Percentiles rank a stretch among this genome's conserved stretches.
Evolutionary conservation across 192 early-diverging fungal genomes (phyloP).

Genomic region (Gonapodya prolifera): DNA sequence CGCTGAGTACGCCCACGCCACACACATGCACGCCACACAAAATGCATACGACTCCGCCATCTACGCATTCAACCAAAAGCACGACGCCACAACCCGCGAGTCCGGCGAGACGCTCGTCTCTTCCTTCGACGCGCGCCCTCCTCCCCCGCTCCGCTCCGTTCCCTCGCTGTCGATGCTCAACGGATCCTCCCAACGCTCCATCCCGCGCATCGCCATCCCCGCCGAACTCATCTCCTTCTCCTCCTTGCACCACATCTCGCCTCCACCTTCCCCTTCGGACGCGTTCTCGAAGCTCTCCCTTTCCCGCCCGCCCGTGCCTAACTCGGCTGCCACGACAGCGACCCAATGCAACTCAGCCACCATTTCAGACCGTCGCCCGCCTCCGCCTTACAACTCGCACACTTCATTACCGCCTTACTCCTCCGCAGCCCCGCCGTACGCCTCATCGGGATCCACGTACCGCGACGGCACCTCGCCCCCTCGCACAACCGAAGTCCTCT

Average conservation of each 20-base stretch:
- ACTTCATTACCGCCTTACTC: neutral
- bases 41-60: too few species aligned
- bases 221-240: neutral
- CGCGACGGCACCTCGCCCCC: neutral
- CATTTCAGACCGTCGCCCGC: neutral
- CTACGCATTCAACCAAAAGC: too few species aligned
- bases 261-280: neutral
- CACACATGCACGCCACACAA: too few species aligned
- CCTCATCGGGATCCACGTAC: neutral
- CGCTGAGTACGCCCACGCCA: too few species aligned
- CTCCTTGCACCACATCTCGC: neutral
- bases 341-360: neutral
- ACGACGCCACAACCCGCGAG: too few species aligned
- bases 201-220: neutral
- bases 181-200: neutral
- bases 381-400: neutral
- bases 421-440: neutral
- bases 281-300: neutral
- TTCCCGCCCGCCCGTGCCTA: neutral
- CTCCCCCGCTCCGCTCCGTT: neutral
- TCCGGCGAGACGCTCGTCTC: too few species aligned
- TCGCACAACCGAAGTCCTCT: neutral
- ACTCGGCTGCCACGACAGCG: neutral
- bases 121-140: too few species aligned
- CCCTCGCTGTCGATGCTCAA: neutral